Evolutionary conservation across 768 basidiomycete genomes (phyloP).

Genomic region (Pleurotus platypus): DNA sequence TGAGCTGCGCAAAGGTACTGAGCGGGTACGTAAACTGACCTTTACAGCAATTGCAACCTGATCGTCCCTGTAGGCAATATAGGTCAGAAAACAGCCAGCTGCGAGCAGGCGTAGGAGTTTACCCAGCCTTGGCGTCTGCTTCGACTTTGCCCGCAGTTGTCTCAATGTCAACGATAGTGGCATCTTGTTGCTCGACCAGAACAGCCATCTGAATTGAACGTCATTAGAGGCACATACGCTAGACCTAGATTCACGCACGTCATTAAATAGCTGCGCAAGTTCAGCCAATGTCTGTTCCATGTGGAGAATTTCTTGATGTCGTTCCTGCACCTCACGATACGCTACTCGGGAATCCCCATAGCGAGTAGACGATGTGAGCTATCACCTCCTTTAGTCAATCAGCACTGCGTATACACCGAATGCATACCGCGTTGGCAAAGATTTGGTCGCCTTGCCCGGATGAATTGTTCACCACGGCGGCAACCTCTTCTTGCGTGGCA

Average conservation of each 20-base stretch:
- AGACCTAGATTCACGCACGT: conserved; percentile 40
- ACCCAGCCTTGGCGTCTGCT: conserved; percentile 71
- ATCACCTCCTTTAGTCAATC: conserved; percentile 2
- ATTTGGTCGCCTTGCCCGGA: conserved; percentile 59
- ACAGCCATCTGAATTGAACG: conserved; percentile 59
- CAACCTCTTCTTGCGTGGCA: conserved; percentile 78
- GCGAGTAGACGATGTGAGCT: conserved; percentile 76
- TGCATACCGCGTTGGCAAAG: conserved; percentile 69
- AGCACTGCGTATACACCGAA: conserved; percentile 5
- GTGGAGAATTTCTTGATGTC: conserved; percentile 80
- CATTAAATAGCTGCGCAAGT: conserved; percentile 83
- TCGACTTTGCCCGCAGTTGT: conserved; percentile 59
- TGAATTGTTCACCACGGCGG: conserved; percentile 54
- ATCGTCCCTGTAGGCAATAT: conserved; percentile 37
- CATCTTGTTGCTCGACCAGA: conserved; percentile 78
- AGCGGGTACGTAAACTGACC: conserved; percentile 32
- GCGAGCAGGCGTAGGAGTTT: conserved; percentile 18
- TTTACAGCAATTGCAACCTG: conserved; percentile 67
- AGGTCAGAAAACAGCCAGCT: background rate
- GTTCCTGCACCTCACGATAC: conserved; percentile 84
- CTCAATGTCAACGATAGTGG: conserved; percentile 63
- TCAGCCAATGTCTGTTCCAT: conserved; percentile 89
- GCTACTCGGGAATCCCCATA: conserved; percentile 81
- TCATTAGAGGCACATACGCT: background rate
- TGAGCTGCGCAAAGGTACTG: background rate